These are phyloP conservation scores for Schizonepeta tenuifolia DNA, from an alignment of 257 asterid species.

Conservation along the genomic window DNA sequence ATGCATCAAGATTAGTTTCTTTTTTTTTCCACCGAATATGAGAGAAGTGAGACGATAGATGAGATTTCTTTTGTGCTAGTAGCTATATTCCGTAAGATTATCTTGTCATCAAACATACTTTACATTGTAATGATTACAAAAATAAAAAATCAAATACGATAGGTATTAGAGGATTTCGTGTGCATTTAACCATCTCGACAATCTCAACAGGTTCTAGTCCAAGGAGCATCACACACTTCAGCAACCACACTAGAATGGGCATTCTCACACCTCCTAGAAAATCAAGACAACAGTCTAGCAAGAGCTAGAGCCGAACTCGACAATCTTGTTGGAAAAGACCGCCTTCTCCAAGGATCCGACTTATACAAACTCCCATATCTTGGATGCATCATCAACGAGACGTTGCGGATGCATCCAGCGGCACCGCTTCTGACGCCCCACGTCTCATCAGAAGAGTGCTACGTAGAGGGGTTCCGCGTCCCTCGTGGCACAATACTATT, in stretches of 20 bases:
- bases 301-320: conserved; percentile 36
- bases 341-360: conserved; percentile 35
- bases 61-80: no score
- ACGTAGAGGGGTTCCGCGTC: conserved; percentile 29
- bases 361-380: conserved; percentile 40
- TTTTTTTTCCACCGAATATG: no score
- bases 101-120: no score
- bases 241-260: conserved; percentile 48
- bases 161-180: no score
- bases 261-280: conserved; percentile 42
- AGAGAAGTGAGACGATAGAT: no score
- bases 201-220: conserved; percentile 39
- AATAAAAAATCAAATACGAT: no score
- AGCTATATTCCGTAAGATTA: no score
- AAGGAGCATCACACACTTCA: conserved; percentile 45
- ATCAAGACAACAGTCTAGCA: conserved; percentile 27
- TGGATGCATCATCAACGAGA: conserved; percentile 40
- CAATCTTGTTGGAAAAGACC: conserved; percentile 26
- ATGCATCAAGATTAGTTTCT: no score
- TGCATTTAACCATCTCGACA: not conserved
- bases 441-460: conserved; percentile 36
- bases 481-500: conserved; percentile 44
- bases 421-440: conserved; percentile 45
- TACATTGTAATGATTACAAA: no score
- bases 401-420: conserved; percentile 45